Conservation (phyloP, 2,329 filamentous ascomycete species). For the Aspergillus melleus region DNA sequence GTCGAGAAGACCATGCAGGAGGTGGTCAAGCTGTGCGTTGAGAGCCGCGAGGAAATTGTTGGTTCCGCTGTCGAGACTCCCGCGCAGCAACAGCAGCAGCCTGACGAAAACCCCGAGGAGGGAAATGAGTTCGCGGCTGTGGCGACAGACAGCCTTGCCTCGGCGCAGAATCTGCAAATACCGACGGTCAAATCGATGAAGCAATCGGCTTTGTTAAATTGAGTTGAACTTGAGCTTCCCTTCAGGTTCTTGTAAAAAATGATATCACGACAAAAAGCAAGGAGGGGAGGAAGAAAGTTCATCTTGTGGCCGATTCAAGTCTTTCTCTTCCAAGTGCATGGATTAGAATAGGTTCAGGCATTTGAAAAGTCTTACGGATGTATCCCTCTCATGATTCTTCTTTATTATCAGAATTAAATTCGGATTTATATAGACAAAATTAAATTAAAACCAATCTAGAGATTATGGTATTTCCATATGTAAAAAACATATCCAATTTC, state of each 20-base stretch:
- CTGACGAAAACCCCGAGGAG: conserved; percentile 19
- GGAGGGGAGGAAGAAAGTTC: not conserved
- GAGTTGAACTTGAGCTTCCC: not conserved
- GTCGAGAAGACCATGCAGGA: conserved; percentile 73
- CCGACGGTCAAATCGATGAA: conserved; percentile 54
- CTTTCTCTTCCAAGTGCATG: not conserved
- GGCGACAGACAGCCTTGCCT: not conserved
- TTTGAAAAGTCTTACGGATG: not conserved
- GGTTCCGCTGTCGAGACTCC: conserved; percentile 27
- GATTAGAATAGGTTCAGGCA: not conserved
- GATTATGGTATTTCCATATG: not conserved
- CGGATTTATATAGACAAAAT: not conserved
- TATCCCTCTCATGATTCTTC: not conserved
- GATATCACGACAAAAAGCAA: not conserved
- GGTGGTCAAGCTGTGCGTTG: conserved; percentile 68
- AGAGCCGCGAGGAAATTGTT: conserved; percentile 72
- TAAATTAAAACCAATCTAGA: not conserved
- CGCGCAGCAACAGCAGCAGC: conserved; percentile 1
- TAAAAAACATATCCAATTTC: not conserved
- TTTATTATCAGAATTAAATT: not conserved
- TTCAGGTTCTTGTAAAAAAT: not conserved
- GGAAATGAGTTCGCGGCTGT: conserved; percentile 24
- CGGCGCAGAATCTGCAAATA: conserved; percentile 35
- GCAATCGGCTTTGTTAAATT: conserved; percentile 40
- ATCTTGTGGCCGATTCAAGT: not conserved